These are phyloP conservation scores for Tripidium arundinaceum DNA, from an alignment of 202 grass and related monocot genomes.

Conservation along the genomic window DNA sequence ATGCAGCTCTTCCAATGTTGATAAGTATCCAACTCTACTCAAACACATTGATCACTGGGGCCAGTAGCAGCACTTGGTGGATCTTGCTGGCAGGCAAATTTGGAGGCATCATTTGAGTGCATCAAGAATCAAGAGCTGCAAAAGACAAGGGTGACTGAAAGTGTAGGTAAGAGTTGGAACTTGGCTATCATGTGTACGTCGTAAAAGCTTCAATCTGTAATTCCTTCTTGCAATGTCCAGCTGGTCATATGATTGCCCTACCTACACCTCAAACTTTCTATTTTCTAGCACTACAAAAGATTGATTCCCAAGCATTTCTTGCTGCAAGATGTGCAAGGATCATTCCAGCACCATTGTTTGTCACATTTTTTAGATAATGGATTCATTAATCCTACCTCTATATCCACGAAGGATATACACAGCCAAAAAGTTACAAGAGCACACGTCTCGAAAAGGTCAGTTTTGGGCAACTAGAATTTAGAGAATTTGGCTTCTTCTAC, in stretches of 20 bases:
- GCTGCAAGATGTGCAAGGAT: background rate
- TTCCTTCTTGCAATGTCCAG: constrained; percentile 12
- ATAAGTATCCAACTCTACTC: background rate
- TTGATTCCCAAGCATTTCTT: constrained; percentile 3
- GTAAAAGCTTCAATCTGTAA: constrained; percentile 7
- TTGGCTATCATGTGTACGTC: background rate
- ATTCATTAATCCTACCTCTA: no score
- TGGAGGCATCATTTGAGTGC: constrained; percentile 17
- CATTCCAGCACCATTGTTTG: background rate
- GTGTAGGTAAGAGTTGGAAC: constrained; percentile 16
- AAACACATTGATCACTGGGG: background rate
- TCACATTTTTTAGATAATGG: no score
- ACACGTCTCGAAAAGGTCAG: no score
- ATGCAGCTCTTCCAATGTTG: background rate
- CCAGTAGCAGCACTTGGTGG: background rate
- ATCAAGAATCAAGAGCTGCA: constrained; percentile 19
- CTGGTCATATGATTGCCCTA: constrained; percentile 17
- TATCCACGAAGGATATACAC: no score
- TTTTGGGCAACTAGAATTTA: no score
- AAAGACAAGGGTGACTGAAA: constrained; percentile 21
- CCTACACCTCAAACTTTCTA: background rate
- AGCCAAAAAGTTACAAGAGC: no score
- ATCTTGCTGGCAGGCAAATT: constrained; percentile 10
- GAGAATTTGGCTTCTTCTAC: no score
- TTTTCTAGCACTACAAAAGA: background rate